These are phyloP conservation scores for Besnoitia besnoiti DNA, from an alignment of 169 alveolate genomes.

Conservation along the genomic window DNA sequence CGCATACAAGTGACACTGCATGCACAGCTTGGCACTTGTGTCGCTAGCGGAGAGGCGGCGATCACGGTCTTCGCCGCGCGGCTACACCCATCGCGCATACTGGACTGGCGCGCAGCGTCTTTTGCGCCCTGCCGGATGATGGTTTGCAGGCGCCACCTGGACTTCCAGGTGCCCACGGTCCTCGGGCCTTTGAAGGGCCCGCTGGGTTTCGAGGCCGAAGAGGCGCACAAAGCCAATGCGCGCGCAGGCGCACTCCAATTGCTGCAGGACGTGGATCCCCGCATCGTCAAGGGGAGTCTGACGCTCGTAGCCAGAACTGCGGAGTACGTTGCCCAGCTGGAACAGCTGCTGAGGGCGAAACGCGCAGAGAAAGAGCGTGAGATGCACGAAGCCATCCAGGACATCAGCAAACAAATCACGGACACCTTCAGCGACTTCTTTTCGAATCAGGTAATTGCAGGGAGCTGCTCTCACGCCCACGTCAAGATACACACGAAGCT, in stretches of 20 bases:
- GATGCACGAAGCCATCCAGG: not conserved
- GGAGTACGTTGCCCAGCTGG: not conserved
- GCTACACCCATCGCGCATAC: not conserved
- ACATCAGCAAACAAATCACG: not conserved
- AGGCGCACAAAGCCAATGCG: conserved; percentile 1
- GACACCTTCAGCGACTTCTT: not conserved
- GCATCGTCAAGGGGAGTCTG: not conserved
- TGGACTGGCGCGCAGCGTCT: not conserved
- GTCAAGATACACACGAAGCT: too few species aligned
- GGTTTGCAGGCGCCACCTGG: not conserved
- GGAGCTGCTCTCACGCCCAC: too few species aligned
- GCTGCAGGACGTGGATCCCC: conserved; percentile 19
- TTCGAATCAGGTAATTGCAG: not conserved
- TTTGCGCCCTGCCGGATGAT: not conserved
- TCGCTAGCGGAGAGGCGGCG: not conserved
- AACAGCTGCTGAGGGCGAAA: not conserved
- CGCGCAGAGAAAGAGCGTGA: not conserved
- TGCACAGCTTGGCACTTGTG: not conserved
- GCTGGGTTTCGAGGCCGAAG: not conserved
- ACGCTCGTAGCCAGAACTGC: not conserved
- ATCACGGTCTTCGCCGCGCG: not conserved
- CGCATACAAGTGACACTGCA: not conserved
- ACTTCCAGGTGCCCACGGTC: not conserved
- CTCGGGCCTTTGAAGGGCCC: not conserved
- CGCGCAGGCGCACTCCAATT: not conserved